A percentile compares a stretch with the other conserved stretches of the same genome.
Conservation (phyloP, 140 eudicot species). For the Erigeron philadelphicus region DNA sequence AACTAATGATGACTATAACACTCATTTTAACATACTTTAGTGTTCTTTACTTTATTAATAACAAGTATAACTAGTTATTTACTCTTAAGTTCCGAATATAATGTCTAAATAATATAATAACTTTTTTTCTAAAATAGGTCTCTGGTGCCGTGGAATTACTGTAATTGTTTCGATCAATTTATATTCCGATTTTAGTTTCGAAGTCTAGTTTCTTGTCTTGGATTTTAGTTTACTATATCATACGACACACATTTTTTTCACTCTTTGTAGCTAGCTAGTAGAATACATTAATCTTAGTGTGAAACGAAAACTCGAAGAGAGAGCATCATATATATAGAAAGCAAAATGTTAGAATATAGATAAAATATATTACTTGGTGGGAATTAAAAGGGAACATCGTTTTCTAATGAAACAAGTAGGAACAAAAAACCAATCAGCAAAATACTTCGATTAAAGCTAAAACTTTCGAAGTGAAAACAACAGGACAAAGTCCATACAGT, state of each 20-base stretch:
- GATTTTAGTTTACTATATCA: not conserved
- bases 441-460: not conserved
- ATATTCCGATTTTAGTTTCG: conserved; percentile 1
- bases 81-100: conserved; percentile 2
- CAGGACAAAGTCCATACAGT: not conserved
- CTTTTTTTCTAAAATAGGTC: conserved; percentile 13
- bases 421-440: not conserved
- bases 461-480: not conserved
- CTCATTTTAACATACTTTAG: conserved; percentile 18
- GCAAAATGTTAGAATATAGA: too few relatives aligned
- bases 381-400: not conserved
- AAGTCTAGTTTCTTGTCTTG: not conserved
- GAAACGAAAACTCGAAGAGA: too few relatives aligned
- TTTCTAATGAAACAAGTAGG: not conserved
- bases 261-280: not conserved
- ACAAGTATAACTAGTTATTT: conserved; percentile 5
- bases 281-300: too few relatives aligned
- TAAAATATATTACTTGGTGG: not conserved
- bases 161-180: conserved; percentile 23
- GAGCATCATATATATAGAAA: too few relatives aligned
- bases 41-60: not conserved
- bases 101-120: not conserved
- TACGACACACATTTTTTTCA: not conserved
- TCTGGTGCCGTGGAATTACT: conserved; percentile 23
- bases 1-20: not conserved